A percentile compares a stretch with the other conserved stretches of the same genome.
phyloP scores from a whole-genome alignment of 2,329 filamentous ascomycete genomes.

The Cordyceps farinosa region DNA sequence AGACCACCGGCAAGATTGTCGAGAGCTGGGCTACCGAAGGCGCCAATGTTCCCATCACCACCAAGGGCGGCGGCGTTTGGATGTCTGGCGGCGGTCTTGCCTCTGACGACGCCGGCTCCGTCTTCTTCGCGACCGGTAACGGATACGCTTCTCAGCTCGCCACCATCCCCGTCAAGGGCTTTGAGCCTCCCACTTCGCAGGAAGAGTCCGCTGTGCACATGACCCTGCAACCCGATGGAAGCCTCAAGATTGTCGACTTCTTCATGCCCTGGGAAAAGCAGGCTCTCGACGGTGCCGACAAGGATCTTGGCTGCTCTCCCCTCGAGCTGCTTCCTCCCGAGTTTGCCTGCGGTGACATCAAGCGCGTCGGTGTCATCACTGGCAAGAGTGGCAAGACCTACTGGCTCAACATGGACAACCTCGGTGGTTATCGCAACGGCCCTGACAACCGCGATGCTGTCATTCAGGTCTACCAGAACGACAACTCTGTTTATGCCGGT shows the following conservation, averaged over 20 bases:
- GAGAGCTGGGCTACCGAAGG: conserved; percentile 41
- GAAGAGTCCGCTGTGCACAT: conserved; percentile 46
- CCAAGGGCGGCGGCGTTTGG: conserved; percentile 43
- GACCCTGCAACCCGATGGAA: conserved; percentile 38
- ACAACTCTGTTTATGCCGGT: conserved; percentile 45
- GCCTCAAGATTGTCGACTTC: conserved; percentile 46
- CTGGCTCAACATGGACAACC: conserved; percentile 39
- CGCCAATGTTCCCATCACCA: conserved; percentile 34
- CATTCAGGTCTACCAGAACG: conserved; percentile 42
- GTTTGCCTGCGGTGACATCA: conserved; percentile 42
- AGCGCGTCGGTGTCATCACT: conserved; percentile 46
- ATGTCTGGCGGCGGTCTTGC: conserved; percentile 39
- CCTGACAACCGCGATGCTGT: conserved; percentile 37
- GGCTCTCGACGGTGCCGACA: conserved; percentile 47
- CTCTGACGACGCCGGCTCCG: conserved; percentile 37
- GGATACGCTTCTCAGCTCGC: conserved; percentile 39
- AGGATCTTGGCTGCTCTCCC: conserved; percentile 46
- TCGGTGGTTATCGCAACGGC: conserved; percentile 39
- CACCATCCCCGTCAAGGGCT: conserved; percentile 37
- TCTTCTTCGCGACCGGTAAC: conserved; percentile 39
- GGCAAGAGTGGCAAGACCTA: conserved; percentile 51
- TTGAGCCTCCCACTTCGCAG: conserved; percentile 37
- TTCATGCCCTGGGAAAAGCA: conserved; percentile 54
- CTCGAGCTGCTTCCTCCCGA: conserved; percentile 40
- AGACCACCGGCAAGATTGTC: conserved; percentile 36